Evolutionary conservation across 2,329 filamentous ascomycete species (phyloP).

Genomic region (Cercospora sojina): DNA sequence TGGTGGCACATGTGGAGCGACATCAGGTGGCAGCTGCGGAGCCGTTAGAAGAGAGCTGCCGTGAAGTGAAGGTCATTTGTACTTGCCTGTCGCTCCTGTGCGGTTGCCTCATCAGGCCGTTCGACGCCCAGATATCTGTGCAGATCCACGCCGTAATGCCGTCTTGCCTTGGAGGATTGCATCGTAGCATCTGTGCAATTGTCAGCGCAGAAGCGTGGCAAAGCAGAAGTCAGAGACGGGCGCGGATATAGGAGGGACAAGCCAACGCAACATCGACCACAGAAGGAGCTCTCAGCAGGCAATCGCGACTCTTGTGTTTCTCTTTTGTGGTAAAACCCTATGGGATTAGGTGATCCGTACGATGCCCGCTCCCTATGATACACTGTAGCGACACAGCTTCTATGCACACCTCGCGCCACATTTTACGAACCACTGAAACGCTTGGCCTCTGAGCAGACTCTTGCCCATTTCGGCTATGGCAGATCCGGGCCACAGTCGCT

Average conservation of each 20-base stretch:
- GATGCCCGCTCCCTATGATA: conserved; percentile 25
- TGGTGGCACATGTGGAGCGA: background rate
- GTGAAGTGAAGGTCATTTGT: conserved; percentile 1
- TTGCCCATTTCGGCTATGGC: background rate
- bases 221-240: background rate
- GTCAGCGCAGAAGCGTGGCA: background rate
- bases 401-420: conserved; percentile 23
- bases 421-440: background rate
- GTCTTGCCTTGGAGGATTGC: conserved; percentile 8
- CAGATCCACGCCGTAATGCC: conserved; percentile 27
- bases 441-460: background rate
- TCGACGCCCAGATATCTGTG: conserved; percentile 27
- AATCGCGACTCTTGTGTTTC: background rate
- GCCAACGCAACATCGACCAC: background rate
- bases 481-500: background rate
- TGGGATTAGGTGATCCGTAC: conserved; percentile 25
- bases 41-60: background rate
- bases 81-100: background rate
- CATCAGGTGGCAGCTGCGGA: background rate
- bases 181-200: background rate
- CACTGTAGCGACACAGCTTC: conserved; percentile 20
- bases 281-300: background rate
- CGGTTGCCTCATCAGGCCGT: background rate
- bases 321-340: conserved; percentile 4
- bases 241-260: background rate